Evolutionary conservation across 768 basidiomycete species (phyloP).

Genomic region (Boletellus sp.): DNA sequence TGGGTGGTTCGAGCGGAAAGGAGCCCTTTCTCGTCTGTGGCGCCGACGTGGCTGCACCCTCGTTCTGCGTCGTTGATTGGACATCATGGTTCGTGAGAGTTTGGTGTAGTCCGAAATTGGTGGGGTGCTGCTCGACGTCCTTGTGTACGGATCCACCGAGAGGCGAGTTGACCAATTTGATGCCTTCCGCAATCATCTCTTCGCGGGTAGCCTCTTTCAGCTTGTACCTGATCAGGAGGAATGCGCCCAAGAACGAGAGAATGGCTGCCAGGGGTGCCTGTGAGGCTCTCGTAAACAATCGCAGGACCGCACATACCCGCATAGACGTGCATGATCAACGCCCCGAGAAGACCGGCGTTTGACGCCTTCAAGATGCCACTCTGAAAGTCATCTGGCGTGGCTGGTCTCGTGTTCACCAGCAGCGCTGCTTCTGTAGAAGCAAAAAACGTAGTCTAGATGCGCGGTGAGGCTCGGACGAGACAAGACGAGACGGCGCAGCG

Average conservation of each 20-base stretch:
- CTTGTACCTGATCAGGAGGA: slow-evolving; percentile 54
- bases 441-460: slow-evolving; percentile 55
- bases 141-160: slow-evolving; percentile 5
- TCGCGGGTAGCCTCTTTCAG: slow-evolving; percentile 50
- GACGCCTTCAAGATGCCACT: slow-evolving; percentile 28
- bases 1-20: slow-evolving; percentile 20
- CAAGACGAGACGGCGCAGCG: background rate
- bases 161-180: slow-evolving; percentile 23
- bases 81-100: background rate
- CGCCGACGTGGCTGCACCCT: background rate
- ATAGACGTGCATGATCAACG: slow-evolving; percentile 52
- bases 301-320: slow-evolving; percentile 37
- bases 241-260: slow-evolving; percentile 52
- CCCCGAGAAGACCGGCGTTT: slow-evolving; percentile 47
- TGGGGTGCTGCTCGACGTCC: slow-evolving; percentile 13
- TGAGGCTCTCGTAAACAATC: slow-evolving; percentile 1
- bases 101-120: background rate
- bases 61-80: background rate
- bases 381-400: slow-evolving; percentile 5
- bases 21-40: slow-evolving; percentile 1
- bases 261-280: slow-evolving; percentile 26
- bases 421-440: slow-evolving; percentile 55
- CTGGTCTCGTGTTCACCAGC: slow-evolving; percentile 42
- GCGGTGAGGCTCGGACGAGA: background rate
- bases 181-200: slow-evolving; percentile 37